phyloP scores from a whole-genome alignment of 495 filamentous ascomycete genomes.

The Thermochaetoides thermophila region DNA sequence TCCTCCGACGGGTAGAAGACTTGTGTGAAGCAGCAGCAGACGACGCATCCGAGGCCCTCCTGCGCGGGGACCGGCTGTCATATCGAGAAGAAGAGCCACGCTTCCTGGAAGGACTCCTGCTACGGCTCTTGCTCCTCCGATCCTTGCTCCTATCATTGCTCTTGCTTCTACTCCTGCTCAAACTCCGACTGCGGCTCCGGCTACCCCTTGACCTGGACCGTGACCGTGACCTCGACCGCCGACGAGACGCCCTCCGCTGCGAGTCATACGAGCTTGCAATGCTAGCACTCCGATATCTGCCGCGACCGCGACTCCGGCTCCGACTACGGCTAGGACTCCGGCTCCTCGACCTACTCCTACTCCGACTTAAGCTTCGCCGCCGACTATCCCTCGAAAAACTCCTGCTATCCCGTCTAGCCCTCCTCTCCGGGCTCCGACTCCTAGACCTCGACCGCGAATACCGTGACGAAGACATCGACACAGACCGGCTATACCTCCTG shows the following conservation, averaged over 20 bases:
- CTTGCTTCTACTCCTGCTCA: constrained; percentile 7
- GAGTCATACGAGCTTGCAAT: constrained; percentile 20
- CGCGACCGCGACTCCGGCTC: constrained; percentile 17
- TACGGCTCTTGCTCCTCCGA: constrained; percentile 2
- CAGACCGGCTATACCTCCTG: constrained; percentile 30
- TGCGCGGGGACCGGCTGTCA: too few species aligned
- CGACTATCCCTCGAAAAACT: constrained; percentile 22
- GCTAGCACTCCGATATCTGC: constrained; percentile 17
- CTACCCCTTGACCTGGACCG: neutral
- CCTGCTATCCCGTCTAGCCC: constrained; percentile 26
- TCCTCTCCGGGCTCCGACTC: constrained; percentile 22
- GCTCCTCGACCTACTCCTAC: constrained; percentile 18
- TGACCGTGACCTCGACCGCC: constrained; percentile 20
- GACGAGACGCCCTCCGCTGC: constrained; percentile 38
- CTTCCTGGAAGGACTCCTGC: constrained; percentile 4
- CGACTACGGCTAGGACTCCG: constrained; percentile 1
- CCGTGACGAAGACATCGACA: constrained; percentile 26
- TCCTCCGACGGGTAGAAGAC: constrained; percentile 29
- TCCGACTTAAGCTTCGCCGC: constrained; percentile 28
- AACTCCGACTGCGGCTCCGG: constrained; percentile 7
- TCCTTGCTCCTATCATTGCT: neutral
- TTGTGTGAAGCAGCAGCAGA: constrained; percentile 37
- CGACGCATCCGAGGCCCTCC: too few species aligned
- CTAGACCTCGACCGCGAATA: constrained; percentile 26
- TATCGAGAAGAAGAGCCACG: constrained; percentile 15